A percentile compares a stretch with the other conserved stretches of the same genome.
phyloP scores from a whole-genome alignment of 495 filamentous ascomycete species.

The Aspergillus heteromorphus region DNA sequence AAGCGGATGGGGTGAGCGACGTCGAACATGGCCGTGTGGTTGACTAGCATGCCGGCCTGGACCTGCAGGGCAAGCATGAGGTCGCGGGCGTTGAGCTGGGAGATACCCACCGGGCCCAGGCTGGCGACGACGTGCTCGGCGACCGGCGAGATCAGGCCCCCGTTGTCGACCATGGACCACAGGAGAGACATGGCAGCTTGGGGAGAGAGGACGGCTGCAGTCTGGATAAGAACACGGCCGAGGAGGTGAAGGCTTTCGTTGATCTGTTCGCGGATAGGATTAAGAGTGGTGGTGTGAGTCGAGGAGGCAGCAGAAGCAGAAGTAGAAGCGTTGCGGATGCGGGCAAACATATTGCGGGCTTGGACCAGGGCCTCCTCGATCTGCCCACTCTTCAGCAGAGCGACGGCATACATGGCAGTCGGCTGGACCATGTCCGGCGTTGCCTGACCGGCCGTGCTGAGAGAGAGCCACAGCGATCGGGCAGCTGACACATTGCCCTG shows the following conservation, averaged over 20 bases:
- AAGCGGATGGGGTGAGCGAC: slow-evolving; percentile 54
- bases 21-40: slow-evolving; percentile 41
- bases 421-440: slow-evolving; percentile 72
- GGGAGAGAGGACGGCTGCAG: slow-evolving; percentile 43
- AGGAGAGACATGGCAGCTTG: slow-evolving; percentile 55
- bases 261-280: slow-evolving; percentile 61
- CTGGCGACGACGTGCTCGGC: slow-evolving; percentile 58
- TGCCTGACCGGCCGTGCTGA: slow-evolving; percentile 55
- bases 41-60: slow-evolving; percentile 57
- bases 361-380: slow-evolving; percentile 69
- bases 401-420: slow-evolving; percentile 78
- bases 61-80: slow-evolving; percentile 57
- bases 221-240: slow-evolving; percentile 47
- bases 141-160: slow-evolving; percentile 54
- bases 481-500: slow-evolving; percentile 70
- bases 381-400: slow-evolving; percentile 73
- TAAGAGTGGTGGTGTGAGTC: slow-evolving; percentile 25
- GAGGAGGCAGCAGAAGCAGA: too few relatives aligned
- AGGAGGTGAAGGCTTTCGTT: slow-evolving; percentile 85
- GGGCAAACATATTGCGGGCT: slow-evolving; percentile 75
- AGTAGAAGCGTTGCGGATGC: slow-evolving; percentile 56
- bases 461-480: slow-evolving; percentile 66
- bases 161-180: slow-evolving; percentile 71
- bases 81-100: slow-evolving; percentile 50
- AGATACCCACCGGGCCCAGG: slow-evolving; percentile 55